Conservation (phyloP, 306 rosid species). For the Quercus dentata region DNA sequence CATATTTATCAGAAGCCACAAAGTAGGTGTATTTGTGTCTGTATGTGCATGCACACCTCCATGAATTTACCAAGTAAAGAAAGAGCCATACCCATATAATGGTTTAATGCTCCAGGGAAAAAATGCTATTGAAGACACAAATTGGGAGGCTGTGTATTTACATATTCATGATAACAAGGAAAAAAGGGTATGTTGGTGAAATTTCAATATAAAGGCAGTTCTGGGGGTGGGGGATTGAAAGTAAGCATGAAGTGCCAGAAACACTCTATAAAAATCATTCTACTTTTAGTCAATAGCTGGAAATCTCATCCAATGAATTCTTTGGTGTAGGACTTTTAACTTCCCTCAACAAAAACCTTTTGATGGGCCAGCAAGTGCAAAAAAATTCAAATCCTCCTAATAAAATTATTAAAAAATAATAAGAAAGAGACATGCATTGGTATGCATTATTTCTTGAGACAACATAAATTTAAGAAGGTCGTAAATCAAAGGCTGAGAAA, state of each 20-base stretch:
- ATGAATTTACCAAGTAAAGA: neutral
- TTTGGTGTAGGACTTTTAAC: too few relatives aligned
- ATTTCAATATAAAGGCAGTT: neutral
- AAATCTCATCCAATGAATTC: too few relatives aligned
- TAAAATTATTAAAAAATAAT: too few relatives aligned
- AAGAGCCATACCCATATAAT: constrained; percentile 65
- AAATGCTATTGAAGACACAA: constrained; percentile 64
- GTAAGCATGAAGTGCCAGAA: neutral
- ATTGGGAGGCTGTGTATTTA: constrained; percentile 64
- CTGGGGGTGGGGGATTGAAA: neutral
- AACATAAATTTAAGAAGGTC: too few relatives aligned
- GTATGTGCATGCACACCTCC: neutral
- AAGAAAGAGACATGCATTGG: too few relatives aligned
- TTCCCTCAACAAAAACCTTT: too few relatives aligned
- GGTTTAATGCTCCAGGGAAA: constrained; percentile 94
- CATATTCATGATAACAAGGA: neutral
- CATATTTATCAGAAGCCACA: neutral
- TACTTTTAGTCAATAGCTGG: too few relatives aligned
- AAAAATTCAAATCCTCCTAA: too few relatives aligned
- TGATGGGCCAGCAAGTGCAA: too few relatives aligned
- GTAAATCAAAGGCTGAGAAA: too few relatives aligned
- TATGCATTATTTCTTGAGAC: too few relatives aligned
- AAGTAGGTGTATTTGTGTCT: neutral
- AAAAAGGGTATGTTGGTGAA: neutral
- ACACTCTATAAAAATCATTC: neutral